phyloP scores from a whole-genome alignment of 2,329 filamentous ascomycete species.

The Xylaria multiplex region DNA sequence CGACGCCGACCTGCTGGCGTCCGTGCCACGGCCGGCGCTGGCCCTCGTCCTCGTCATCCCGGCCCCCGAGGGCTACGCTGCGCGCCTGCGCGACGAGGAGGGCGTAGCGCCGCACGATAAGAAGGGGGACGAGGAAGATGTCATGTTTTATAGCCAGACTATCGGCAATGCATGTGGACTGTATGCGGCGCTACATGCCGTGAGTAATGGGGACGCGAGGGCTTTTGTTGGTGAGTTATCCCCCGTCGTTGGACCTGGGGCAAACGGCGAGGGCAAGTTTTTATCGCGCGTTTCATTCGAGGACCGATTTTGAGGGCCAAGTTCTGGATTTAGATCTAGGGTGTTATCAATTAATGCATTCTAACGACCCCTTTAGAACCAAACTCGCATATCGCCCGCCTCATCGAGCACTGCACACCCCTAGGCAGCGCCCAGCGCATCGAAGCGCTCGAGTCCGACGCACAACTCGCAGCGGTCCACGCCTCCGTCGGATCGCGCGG shows the following conservation, averaged over 20 bases:
- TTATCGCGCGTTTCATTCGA: background rate
- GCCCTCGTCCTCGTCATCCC: slow-evolving; percentile 94
- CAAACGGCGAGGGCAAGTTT: background rate
- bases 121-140: slow-evolving; percentile 53
- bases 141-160: slow-evolving; percentile 33
- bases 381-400: slow-evolving; percentile 24
- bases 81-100: slow-evolving; percentile 77
- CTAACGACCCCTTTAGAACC: slow-evolving; percentile 23
- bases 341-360: background rate
- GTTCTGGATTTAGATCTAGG: no score
- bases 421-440: slow-evolving; percentile 26
- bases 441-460: slow-evolving; percentile 25
- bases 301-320: no score
- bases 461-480: slow-evolving; percentile 27
- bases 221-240: slow-evolving; percentile 37
- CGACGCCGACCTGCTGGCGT: slow-evolving; percentile 20
- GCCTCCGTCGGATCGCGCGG: slow-evolving; percentile 32
- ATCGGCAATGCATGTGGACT: slow-evolving; percentile 36
- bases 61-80: slow-evolving; percentile 78
- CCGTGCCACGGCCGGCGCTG: slow-evolving; percentile 53
- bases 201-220: slow-evolving; percentile 34
- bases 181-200: slow-evolving; percentile 32
- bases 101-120: slow-evolving; percentile 58
- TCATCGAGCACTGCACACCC: slow-evolving; percentile 26
- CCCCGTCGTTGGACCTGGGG: background rate